phyloP scores from a whole-genome alignment of 495 filamentous ascomycete genomes.

The Lasiosphaeris hirsuta region DNA sequence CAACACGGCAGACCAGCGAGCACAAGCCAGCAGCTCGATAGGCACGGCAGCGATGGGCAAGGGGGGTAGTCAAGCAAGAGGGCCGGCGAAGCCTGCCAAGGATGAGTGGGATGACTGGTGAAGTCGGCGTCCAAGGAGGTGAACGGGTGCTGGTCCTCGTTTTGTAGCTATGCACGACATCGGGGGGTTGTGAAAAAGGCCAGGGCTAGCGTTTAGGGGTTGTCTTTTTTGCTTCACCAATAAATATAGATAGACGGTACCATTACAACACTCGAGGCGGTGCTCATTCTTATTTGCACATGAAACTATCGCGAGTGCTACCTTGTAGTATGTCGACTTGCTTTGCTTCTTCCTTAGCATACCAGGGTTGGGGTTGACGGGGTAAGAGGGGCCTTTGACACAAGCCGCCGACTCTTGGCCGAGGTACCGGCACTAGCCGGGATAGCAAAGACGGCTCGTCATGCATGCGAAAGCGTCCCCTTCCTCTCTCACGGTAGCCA shows the following conservation, averaged over 20 bases:
- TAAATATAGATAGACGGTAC: no score
- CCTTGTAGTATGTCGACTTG: not conserved
- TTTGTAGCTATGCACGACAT: not conserved
- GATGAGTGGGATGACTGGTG: slow-evolving; percentile 69
- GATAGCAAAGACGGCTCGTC: slow-evolving; percentile 18
- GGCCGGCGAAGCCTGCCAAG: slow-evolving; percentile 38
- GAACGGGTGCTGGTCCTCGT: not conserved
- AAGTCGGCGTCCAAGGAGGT: slow-evolving; percentile 20
- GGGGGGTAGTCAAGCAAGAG: slow-evolving; percentile 36
- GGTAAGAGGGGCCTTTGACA: not conserved
- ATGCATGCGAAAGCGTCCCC: slow-evolving; percentile 13
- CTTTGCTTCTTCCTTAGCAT: not conserved
- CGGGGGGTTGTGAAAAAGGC: not conserved
- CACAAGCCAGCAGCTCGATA: slow-evolving; percentile 48
- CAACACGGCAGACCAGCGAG: slow-evolving; percentile 45
- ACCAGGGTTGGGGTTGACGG: slow-evolving; percentile 26
- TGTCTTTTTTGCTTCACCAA: no score
- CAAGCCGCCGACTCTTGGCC: slow-evolving; percentile 21
- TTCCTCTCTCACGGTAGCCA: slow-evolving; percentile 19
- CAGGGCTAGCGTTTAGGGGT: no score
- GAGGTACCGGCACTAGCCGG: slow-evolving; percentile 39
- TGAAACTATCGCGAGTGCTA: not conserved
- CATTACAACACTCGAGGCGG: no score
- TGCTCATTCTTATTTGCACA: not conserved
- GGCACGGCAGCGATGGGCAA: slow-evolving; percentile 72